Conservation (phyloP, 805 yeast genomes). For the Saturnispora quitensis region DNA sequence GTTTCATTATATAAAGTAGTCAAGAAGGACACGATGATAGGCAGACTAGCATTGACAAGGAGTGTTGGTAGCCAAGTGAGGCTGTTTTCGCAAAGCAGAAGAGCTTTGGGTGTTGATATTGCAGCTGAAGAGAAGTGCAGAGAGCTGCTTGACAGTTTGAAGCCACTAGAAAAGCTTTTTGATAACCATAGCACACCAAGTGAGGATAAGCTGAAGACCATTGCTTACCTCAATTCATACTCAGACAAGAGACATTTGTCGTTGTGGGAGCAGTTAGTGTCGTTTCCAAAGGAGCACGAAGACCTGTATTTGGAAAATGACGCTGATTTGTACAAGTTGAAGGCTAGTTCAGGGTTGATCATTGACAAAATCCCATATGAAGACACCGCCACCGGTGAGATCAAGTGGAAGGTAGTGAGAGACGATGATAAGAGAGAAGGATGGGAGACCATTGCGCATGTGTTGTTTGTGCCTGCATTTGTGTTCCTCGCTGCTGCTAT, state of each 20-base stretch:
- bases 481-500: conserved; percentile 44
- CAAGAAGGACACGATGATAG: not conserved
- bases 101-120: conserved; percentile 8
- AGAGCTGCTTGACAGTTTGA: conserved; percentile 49
- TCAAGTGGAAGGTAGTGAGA: conserved; percentile 70
- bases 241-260: conserved; percentile 49
- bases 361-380: conserved; percentile 79
- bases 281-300: conserved; percentile 43
- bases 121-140: conserved; percentile 51
- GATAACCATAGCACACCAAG: conserved; percentile 60
- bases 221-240: conserved; percentile 61
- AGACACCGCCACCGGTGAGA: conserved; percentile 68
- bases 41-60: not conserved
- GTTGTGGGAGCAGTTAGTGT: conserved; percentile 32
- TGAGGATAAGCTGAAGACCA: conserved; percentile 61
- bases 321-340: conserved; percentile 47
- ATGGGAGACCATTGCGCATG: conserved; percentile 73
- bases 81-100: not conserved
- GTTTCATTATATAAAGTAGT: not conserved
- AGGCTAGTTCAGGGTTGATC: conserved; percentile 52
- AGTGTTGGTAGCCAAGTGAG: not conserved
- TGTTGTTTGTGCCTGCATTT: conserved; percentile 63
- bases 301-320: conserved; percentile 52
- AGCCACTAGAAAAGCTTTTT: conserved; percentile 57
- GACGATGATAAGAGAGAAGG: conserved; percentile 68